Evolutionary conservation across 257 asterid genomes (phyloP).

Genomic region (Hygrophila difformis): DNA sequence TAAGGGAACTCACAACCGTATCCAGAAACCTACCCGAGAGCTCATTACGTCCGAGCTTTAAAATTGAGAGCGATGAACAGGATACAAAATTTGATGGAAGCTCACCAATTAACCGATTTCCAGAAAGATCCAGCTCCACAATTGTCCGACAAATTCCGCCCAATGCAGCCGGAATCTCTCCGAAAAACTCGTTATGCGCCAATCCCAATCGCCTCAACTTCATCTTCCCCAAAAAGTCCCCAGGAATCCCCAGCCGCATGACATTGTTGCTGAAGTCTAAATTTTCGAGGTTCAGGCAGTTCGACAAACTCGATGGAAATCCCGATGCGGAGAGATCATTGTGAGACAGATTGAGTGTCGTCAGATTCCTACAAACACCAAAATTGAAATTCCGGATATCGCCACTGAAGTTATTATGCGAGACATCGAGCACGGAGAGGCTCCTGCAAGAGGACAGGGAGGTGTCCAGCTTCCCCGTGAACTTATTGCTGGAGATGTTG

Average conservation of each 20-base stretch:
- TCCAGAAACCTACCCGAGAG: slow-evolving; percentile 68
- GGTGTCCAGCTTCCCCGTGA: slow-evolving; percentile 36
- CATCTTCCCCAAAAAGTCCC: slow-evolving; percentile 34
- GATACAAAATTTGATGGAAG: slow-evolving; percentile 43
- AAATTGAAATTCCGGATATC: slow-evolving; percentile 33
- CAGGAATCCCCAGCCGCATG: slow-evolving; percentile 47
- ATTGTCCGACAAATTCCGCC: slow-evolving; percentile 42
- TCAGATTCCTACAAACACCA: slow-evolving; percentile 49
- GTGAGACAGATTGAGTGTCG: slow-evolving; percentile 43
- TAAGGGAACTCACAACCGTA: slow-evolving; percentile 55
- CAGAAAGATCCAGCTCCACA: slow-evolving; percentile 77
- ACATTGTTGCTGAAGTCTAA: slow-evolving; percentile 53
- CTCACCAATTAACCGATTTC: slow-evolving; percentile 49
- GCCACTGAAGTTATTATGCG: slow-evolving; percentile 60
- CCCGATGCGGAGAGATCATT: slow-evolving; percentile 47
- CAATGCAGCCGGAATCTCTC: slow-evolving; percentile 60
- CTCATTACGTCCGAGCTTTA: slow-evolving; percentile 64
- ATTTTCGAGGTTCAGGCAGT: slow-evolving; percentile 49
- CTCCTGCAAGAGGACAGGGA: slow-evolving; percentile 42
- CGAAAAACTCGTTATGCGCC: slow-evolving; percentile 46
- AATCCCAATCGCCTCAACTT: slow-evolving; percentile 44
- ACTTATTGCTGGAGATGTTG: slow-evolving; percentile 44
- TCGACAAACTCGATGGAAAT: slow-evolving; percentile 40
- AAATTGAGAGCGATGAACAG: slow-evolving; percentile 48
- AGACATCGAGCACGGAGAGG: slow-evolving; percentile 51